Percentiles rank a stretch among this genome's conserved stretches.
Evolutionary conservation across 257 asterid genomes (phyloP).

Genomic region (Jacaranda mimosifolia): DNA sequence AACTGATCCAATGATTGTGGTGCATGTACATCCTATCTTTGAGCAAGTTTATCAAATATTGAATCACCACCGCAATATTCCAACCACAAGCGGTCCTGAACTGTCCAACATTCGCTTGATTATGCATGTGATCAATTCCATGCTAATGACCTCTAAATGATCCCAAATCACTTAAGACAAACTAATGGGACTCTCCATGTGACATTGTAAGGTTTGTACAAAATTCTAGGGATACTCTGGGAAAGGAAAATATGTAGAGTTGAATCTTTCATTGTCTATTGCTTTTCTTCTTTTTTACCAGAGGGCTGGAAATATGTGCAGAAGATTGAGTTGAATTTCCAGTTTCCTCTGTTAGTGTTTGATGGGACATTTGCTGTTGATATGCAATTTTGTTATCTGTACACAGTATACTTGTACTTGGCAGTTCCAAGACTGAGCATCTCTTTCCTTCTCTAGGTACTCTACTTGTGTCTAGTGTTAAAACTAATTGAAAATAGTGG

Average conservation of each 20-base stretch:
- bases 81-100: conserved; percentile 55
- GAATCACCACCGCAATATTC: conserved; percentile 75
- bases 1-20: conserved; percentile 71
- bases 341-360: conserved; percentile 26
- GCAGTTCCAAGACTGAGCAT: not conserved
- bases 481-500: not conserved
- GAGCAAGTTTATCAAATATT: conserved; percentile 94
- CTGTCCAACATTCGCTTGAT: conserved; percentile 68
- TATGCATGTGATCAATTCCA: conserved; percentile 80
- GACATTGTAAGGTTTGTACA: conserved; percentile 34
- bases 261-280: not conserved
- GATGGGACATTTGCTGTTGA: conserved; percentile 23
- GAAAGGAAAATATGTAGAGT: conserved; percentile 28
- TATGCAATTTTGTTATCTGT: conserved; percentile 37
- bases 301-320: conserved; percentile 10
- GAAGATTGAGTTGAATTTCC: conserved; percentile 7
- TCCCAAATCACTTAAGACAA: not conserved
- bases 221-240: conserved; percentile 25
- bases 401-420: not conserved
- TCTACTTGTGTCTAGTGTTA: not conserved
- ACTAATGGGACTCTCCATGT: not conserved
- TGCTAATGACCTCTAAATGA: conserved; percentile 74
- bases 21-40: conserved; percentile 88
- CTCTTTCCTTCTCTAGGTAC: not conserved
- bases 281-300: not conserved